Evolutionary conservation across 2,329 filamentous ascomycete genomes (phyloP).

Genomic region (Arthrobotrys conoides): DNA sequence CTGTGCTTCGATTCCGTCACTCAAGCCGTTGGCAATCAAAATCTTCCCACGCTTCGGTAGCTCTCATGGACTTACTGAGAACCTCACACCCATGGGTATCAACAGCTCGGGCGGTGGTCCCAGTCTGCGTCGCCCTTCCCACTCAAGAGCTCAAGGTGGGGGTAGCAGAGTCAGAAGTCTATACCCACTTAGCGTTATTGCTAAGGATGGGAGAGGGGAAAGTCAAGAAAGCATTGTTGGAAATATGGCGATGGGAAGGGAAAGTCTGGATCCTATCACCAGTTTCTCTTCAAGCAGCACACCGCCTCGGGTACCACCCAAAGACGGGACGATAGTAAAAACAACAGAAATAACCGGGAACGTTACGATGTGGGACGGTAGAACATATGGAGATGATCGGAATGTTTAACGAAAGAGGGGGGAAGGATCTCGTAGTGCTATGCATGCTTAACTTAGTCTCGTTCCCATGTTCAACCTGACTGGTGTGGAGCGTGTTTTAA

Average conservation of each 20-base stretch:
- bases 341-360: conserved; percentile 25
- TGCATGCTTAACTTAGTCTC: no score
- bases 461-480: no score
- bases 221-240: conserved; percentile 56
- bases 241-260: conserved; percentile 3
- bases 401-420: conserved; percentile 20
- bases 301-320: conserved; percentile 40
- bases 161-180: conserved; percentile 40
- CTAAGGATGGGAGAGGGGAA: conserved; percentile 47
- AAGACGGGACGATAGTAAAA: conserved; percentile 19
- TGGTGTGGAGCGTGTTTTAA: neutral
- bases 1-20: conserved; percentile 70
- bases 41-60: conserved; percentile 65
- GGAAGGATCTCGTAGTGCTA: neutral
- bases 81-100: conserved; percentile 49
- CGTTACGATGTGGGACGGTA: conserved; percentile 24
- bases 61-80: conserved; percentile 26
- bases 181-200: conserved; percentile 42
- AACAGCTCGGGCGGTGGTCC: conserved; percentile 33
- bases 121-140: conserved; percentile 33
- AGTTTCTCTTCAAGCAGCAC: conserved; percentile 40
- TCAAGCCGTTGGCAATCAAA: conserved; percentile 70
- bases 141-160: conserved; percentile 41
- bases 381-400: conserved; percentile 41
- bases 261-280: conserved; percentile 41